Conservation (phyloP, 2,329 filamentous ascomycete species). For the Aureobasidium sp. region DNA sequence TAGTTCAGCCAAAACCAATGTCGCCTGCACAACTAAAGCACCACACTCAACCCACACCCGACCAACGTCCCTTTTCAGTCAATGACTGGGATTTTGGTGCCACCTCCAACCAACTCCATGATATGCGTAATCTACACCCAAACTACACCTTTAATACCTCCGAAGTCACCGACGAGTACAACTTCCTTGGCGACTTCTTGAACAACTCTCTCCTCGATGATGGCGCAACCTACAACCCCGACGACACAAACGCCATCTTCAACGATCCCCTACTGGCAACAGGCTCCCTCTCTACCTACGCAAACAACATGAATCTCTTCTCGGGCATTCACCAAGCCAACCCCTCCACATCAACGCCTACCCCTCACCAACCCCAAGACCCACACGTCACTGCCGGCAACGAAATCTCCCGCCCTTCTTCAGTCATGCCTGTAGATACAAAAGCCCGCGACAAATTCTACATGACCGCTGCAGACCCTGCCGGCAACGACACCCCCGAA, state of each 20-base stretch:
- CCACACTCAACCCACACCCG: slow-evolving; percentile 57
- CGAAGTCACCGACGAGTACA: slow-evolving; percentile 97
- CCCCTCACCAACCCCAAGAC: not conserved
- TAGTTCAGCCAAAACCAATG: slow-evolving; percentile 76
- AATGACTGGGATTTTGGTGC: slow-evolving; percentile 76
- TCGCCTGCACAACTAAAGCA: slow-evolving; percentile 73
- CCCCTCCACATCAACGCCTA: not conserved
- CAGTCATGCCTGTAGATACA: slow-evolving; percentile 68
- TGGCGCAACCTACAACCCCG: slow-evolving; percentile 44
- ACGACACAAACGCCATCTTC: slow-evolving; percentile 59
- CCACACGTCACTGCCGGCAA: slow-evolving; percentile 49
- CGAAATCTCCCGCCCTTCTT: slow-evolving; percentile 67
- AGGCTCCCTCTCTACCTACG: slow-evolving; percentile 46
- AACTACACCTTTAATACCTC: slow-evolving; percentile 97
- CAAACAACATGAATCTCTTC: slow-evolving; percentile 44
- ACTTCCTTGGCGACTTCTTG: slow-evolving; percentile 95
- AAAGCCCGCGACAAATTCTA: slow-evolving; percentile 89
- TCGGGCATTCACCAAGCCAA: slow-evolving; percentile 12
- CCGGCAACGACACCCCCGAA: slow-evolving; percentile 86
- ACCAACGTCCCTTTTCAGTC: slow-evolving; percentile 52
- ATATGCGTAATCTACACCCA: slow-evolving; percentile 94
- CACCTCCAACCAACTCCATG: slow-evolving; percentile 82
- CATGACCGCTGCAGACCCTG: slow-evolving; percentile 95
- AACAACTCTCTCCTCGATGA: slow-evolving; percentile 91
- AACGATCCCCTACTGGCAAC: slow-evolving; percentile 61